Percentiles rank a stretch among this genome's conserved stretches.
Evolutionary conservation across 2,329 filamentous ascomycete species (phyloP).

Genomic region (Scedosporium boydii): DNA sequence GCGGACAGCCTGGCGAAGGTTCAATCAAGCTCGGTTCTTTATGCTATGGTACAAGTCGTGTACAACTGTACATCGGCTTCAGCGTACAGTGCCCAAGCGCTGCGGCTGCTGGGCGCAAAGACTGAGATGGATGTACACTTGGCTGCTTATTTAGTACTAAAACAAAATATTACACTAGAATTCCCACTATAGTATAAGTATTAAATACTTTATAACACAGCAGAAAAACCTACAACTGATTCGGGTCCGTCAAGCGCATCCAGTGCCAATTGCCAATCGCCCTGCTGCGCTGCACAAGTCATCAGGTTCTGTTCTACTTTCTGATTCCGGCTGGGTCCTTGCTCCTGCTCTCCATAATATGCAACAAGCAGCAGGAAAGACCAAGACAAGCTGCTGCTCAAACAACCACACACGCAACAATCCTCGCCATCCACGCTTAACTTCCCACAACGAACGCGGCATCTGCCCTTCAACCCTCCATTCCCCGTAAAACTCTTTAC

Average conservation of each 20-base stretch:
- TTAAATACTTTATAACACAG: neutral
- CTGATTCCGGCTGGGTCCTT: neutral
- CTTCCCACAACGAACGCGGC: neutral
- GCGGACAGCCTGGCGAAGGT: no score
- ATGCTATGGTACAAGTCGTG: no score
- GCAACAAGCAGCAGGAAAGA: slow-evolving; percentile 1
- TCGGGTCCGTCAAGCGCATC: neutral
- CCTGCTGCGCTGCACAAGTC: slow-evolving; percentile 2
- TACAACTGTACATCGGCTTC: no score
- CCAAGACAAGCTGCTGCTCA: neutral
- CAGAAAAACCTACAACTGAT: neutral
- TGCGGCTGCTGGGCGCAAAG: neutral
- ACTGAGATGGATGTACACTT: no score
- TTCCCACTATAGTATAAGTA: neutral
- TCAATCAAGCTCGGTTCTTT: no score
- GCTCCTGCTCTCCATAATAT: neutral
- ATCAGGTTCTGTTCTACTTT: slow-evolving; percentile 5
- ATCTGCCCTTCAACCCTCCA: neutral
- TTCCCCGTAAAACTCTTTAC: neutral
- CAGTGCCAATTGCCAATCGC: neutral
- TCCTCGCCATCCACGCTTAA: neutral
- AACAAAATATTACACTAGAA: no score
- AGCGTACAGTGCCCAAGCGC: neutral
- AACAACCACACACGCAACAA: slow-evolving; percentile 5
- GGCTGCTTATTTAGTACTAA: no score